A percentile compares a stretch with the other conserved stretches of the same genome.
These are phyloP conservation scores for Phaeosphaeriaceae sp. DNA, from an alignment of 2,329 filamentous ascomycete genomes.

Conservation along the genomic window DNA sequence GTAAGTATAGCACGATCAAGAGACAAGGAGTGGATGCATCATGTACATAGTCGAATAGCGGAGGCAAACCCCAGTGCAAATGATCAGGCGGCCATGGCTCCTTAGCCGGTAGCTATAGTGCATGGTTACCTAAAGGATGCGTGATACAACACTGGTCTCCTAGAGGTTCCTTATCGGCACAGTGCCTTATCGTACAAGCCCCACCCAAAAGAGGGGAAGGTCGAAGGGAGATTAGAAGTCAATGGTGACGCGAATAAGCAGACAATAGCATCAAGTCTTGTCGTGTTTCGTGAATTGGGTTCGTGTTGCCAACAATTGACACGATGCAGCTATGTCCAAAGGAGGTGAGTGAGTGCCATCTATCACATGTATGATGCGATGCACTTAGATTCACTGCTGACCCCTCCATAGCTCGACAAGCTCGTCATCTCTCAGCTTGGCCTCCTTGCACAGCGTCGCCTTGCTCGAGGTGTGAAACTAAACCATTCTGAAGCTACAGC, in stretches of 20 bases:
- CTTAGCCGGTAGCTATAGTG: too few relatives aligned
- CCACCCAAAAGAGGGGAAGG: slow-evolving; percentile 8
- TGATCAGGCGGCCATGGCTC: too few relatives aligned
- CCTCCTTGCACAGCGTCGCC: slow-evolving; percentile 81
- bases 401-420: slow-evolving; percentile 79
- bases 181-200: slow-evolving; percentile 16
- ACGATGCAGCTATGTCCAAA: slow-evolving; percentile 48
- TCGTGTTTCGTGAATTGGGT: too few relatives aligned
- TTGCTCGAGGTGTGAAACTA: slow-evolving; percentile 85
- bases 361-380: not conserved
- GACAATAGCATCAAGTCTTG: too few relatives aligned
- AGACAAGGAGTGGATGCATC: not conserved
- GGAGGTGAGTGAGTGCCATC: slow-evolving; percentile 34
- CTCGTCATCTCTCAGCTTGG: slow-evolving; percentile 90
- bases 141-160: too few relatives aligned
- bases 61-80: not conserved
- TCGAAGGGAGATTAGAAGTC: not conserved
- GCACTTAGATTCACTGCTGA: slow-evolving; percentile 28
- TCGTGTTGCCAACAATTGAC: not conserved
- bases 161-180: slow-evolving; percentile 15
- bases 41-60: not conserved
- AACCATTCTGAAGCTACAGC: slow-evolving; percentile 91
- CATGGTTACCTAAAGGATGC: too few relatives aligned
- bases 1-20: too few relatives aligned
- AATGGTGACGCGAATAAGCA: too few relatives aligned